Conservation (phyloP, 1,284 basidiomycete genomes). For the Fistulina hepatica region DNA sequence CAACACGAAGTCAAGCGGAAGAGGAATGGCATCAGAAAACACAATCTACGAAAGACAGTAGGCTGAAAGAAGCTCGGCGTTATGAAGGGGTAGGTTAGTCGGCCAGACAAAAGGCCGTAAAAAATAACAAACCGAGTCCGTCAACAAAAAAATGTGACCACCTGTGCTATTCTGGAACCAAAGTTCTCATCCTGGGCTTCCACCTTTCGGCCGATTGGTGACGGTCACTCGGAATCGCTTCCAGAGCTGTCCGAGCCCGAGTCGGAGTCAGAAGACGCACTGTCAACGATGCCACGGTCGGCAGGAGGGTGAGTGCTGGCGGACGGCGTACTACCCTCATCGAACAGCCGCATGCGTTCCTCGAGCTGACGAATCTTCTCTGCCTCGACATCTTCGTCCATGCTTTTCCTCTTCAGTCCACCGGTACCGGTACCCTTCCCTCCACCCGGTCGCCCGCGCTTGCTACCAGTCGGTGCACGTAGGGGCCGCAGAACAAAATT, state of each 20-base stretch:
- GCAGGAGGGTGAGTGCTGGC: constrained; percentile 52
- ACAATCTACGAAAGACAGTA: no score
- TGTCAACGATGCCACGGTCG: background rate
- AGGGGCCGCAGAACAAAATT: constrained; percentile 82
- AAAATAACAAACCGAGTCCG: no score
- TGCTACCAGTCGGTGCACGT: constrained; percentile 42
- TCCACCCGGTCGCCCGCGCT: constrained; percentile 42
- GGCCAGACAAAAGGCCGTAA: no score
- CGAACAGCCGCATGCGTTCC: constrained; percentile 68
- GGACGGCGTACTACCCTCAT: constrained; percentile 36
- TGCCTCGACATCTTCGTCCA: constrained; percentile 82
- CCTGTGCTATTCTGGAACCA: no score
- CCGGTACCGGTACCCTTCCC: constrained; percentile 76
- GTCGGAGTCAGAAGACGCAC: constrained; percentile 59
- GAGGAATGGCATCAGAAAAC: no score
- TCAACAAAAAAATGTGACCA: no score
- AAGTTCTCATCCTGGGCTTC: no score
- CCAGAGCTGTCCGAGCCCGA: constrained; percentile 67
- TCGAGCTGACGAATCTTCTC: constrained; percentile 86
- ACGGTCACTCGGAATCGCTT: constrained; percentile 65
- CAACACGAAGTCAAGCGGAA: no score
- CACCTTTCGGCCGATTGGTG: no score
- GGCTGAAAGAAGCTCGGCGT: no score
- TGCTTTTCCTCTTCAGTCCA: constrained; percentile 81
- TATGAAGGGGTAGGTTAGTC: no score